Evolutionary conservation across 371 early-diverging fungal species (phyloP).

Genomic region (Zychaea mexicana): DNA sequence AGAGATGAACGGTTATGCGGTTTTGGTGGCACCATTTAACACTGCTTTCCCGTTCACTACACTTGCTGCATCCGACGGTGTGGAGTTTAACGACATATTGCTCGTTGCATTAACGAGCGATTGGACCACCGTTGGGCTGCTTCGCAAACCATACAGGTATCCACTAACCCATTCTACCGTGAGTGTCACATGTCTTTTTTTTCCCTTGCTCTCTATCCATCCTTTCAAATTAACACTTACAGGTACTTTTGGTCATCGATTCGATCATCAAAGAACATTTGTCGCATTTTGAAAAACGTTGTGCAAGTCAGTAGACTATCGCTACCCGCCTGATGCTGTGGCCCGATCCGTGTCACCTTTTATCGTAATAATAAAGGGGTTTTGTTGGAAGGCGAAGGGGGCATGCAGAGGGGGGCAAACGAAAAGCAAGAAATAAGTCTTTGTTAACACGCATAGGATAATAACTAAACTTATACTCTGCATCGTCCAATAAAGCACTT

Average conservation of each 20-base stretch:
- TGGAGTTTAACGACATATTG: constrained; percentile 24
- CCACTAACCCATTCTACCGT: too few relatives aligned
- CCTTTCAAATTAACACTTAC: constrained; percentile 49
- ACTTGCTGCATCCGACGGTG: constrained; percentile 6
- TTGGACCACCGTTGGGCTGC: constrained; percentile 37
- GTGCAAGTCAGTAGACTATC: constrained; percentile 96
- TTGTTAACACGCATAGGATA: too few relatives aligned
- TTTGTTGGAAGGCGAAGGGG: too few relatives aligned
- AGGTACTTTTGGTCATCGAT: constrained; percentile 94
- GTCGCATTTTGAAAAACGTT: constrained; percentile 97
- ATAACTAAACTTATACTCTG: too few relatives aligned
- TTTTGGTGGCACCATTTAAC: constrained; percentile 7
- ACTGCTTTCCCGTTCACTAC: constrained; percentile 9
- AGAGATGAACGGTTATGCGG: background rate
- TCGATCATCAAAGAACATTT: constrained; percentile 91
- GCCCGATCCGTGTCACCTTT: constrained; percentile 90
- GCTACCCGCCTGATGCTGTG: constrained; percentile 99
- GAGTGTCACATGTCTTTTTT: background rate
- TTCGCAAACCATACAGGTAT: constrained; percentile 60
- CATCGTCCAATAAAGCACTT: background rate
- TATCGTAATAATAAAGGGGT: background rate
- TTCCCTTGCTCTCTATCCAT: background rate
- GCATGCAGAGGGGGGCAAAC: too few relatives aligned
- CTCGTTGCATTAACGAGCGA: constrained; percentile 32
- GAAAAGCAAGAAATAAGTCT: too few relatives aligned